phyloP scores from a whole-genome alignment of 371 early-diverging fungal genomes.

The Chytridium lagenaria region DNA sequence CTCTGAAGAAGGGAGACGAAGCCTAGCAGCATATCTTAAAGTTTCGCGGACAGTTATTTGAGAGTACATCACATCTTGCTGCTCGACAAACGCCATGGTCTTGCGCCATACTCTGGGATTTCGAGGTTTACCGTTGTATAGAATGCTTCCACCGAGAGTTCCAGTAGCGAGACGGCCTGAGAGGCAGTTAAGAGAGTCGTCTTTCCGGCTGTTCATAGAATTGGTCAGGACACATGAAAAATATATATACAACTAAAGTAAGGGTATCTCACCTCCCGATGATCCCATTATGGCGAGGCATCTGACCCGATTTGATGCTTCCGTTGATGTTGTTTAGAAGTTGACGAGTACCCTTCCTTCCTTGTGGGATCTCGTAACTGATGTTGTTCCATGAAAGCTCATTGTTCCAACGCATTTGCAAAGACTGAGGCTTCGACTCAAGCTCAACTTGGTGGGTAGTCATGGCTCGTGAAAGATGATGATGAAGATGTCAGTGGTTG shows the following conservation, averaged over 20 bases:
- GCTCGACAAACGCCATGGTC: slow-evolving; percentile 82
- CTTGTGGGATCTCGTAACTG: background rate
- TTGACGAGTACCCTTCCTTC: background rate
- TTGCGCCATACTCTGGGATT: slow-evolving; percentile 60
- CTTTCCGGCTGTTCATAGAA: slow-evolving; percentile 29
- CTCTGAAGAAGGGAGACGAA: slow-evolving; percentile 71
- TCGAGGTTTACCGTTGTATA: too few relatives aligned
- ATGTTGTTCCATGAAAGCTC: background rate
- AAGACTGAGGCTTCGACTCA: too few relatives aligned
- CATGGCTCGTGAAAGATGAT: too few relatives aligned
- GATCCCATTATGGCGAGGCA: slow-evolving; percentile 84
- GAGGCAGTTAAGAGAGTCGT: slow-evolving; percentile 30
- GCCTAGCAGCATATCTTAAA: slow-evolving; percentile 80
- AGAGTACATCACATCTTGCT: slow-evolving; percentile 80
- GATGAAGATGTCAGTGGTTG: too few relatives aligned
- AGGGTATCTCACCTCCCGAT: slow-evolving; percentile 58
- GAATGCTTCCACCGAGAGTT: slow-evolving; percentile 62
- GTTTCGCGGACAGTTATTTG: slow-evolving; percentile 86
- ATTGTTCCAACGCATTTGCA: too few relatives aligned
- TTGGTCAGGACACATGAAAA: too few relatives aligned
- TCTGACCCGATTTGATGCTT: slow-evolving; percentile 54
- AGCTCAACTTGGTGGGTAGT: too few relatives aligned
- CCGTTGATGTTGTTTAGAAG: slow-evolving; percentile 36
- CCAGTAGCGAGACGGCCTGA: slow-evolving; percentile 62
- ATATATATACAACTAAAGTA: background rate